phyloP scores from a whole-genome alignment of 257 asterid genomes.

The Petunia secreta region DNA sequence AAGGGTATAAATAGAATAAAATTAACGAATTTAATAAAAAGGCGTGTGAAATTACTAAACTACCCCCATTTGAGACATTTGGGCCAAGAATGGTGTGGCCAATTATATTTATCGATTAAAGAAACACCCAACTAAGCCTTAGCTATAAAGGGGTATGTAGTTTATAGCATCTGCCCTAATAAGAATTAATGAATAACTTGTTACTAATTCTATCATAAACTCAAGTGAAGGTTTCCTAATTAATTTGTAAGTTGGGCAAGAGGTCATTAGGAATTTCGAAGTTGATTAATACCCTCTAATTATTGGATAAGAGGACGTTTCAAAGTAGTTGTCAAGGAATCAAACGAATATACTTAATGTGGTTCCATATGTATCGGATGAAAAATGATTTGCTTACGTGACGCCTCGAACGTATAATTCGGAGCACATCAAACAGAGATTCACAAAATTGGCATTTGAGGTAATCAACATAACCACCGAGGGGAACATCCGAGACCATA shows the following conservation, averaged over 20 bases:
- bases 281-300: slow-evolving; percentile 4
- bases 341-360: not conserved
- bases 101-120: too few species aligned
- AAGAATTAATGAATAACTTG: not conserved
- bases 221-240: not conserved
- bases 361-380: not conserved
- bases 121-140: too few species aligned
- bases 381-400: not conserved
- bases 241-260: not conserved
- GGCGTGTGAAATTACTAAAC: too few species aligned
- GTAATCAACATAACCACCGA: not conserved
- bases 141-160: too few species aligned
- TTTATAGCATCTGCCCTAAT: too few species aligned
- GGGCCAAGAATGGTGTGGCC: too few species aligned
- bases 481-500: too few species aligned
- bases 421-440: not conserved
- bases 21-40: too few species aligned
- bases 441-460: not conserved
- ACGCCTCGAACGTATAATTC: not conserved
- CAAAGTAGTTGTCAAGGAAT: not conserved
- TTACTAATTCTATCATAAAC: not conserved
- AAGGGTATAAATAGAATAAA: too few species aligned
- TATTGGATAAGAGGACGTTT: not conserved
- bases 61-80: too few species aligned
- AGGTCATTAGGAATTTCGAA: not conserved